These are phyloP conservation scores for Blechomonas ayalai DNA, from an alignment of 208 protist species.

Conservation along the genomic window DNA sequence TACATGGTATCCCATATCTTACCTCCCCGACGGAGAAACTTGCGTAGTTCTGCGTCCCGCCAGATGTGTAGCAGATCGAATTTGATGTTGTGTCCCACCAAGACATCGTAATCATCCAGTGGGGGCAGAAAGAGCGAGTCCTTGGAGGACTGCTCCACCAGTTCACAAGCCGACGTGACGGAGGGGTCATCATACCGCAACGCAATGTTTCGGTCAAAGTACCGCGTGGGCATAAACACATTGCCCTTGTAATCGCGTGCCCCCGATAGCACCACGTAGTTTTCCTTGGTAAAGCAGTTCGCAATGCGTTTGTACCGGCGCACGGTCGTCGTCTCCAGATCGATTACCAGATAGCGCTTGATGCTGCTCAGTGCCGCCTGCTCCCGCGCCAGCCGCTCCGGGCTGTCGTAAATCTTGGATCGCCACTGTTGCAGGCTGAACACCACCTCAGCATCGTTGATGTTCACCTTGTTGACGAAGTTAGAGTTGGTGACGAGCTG, in stretches of 20 bases:
- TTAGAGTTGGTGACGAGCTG: conserved; percentile 49
- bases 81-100: conserved; percentile 93
- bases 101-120: conserved; percentile 85
- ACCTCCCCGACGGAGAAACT: conserved; percentile 78
- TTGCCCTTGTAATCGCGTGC: conserved; percentile 84
- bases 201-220: conserved; percentile 73
- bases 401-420: conserved; percentile 78
- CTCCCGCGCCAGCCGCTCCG: conserved; percentile 67
- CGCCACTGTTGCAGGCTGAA: conserved; percentile 86
- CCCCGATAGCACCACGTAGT: conserved; percentile 86
- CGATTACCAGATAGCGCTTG: conserved; percentile 75
- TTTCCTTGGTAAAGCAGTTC: conserved; percentile 86
- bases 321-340: conserved; percentile 88
- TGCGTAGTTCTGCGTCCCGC: conserved; percentile 73
- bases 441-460: conserved; percentile 84
- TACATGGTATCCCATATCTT: conserved; percentile 94
- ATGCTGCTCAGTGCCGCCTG: conserved; percentile 42
- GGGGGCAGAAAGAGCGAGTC: conserved; percentile 82
- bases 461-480: conserved; percentile 84
- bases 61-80: conserved; percentile 90
- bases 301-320: conserved; percentile 87
- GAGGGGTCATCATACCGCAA: conserved; percentile 73
- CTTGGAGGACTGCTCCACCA: conserved; percentile 74
- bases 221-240: conserved; percentile 76
- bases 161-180: conserved; percentile 45